These are phyloP conservation scores for Magnolia kwangsiensis DNA, from an alignment of 164 flowering plant genomes.

Conservation along the genomic window DNA sequence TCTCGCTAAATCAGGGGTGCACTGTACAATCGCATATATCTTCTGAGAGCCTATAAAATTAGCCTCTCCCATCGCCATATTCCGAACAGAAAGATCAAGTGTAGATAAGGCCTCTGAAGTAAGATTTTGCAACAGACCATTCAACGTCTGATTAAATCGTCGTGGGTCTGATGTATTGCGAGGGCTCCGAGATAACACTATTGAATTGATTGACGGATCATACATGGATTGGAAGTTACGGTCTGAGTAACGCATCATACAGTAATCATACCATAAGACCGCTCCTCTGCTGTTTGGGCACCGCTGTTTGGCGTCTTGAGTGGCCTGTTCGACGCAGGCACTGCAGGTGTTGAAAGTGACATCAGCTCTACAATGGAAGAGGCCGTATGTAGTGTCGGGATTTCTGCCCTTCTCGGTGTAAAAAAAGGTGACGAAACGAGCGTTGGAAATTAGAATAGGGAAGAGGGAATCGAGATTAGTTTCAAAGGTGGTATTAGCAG, in stretches of 20 bases:
- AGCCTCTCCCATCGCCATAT: too few species aligned
- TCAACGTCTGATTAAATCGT: too few species aligned
- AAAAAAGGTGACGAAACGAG: not conserved
- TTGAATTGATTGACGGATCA: too few species aligned
- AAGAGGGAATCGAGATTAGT: not conserved
- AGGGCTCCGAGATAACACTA: too few species aligned
- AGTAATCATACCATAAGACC: conserved; percentile 21
- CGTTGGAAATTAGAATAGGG: not conserved
- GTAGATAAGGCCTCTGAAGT: too few species aligned
- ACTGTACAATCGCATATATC: too few species aligned
- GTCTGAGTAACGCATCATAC: conserved; percentile 32
- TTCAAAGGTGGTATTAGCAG: not conserved
- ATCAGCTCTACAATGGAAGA: conserved; percentile 10
- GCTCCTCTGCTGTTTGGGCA: conserved; percentile 24
- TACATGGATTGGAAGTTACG: not conserved
- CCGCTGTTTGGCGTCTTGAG: not conserved
- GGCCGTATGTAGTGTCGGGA: not conserved
- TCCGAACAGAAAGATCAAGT: too few species aligned
- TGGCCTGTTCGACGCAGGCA: conserved; percentile 17
- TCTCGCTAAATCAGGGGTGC: too few species aligned
- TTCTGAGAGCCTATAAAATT: too few species aligned
- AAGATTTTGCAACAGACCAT: too few species aligned
- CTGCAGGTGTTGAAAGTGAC: conserved; percentile 9
- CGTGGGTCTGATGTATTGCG: too few species aligned
- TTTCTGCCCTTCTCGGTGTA: not conserved